Conservation (phyloP, 768 basidiomycete genomes). For the Leccinum rimulosum region DNA sequence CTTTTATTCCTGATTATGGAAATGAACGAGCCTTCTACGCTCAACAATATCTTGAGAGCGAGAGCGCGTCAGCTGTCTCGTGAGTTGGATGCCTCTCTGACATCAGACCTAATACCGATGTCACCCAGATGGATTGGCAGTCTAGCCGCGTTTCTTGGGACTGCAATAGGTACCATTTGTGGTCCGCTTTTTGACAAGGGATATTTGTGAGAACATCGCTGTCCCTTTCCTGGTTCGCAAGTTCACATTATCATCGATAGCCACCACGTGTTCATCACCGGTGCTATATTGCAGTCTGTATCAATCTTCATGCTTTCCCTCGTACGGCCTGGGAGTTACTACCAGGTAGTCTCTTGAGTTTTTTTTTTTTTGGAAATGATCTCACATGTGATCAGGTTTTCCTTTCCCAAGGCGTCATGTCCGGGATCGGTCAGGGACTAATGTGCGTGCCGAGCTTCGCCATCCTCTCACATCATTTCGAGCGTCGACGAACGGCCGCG, state of each 20-base stretch:
- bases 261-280: conserved; percentile 16
- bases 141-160: conserved; percentile 14
- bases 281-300: conserved; percentile 26
- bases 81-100: neutral
- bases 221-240: neutral
- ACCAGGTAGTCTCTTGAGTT: conserved; percentile 27
- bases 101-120: neutral
- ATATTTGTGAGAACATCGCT: conserved; percentile 24
- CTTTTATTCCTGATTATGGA: neutral
- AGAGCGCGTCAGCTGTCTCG: conserved; percentile 26
- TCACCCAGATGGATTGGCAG: conserved; percentile 28
- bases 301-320: conserved; percentile 40
- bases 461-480: conserved; percentile 46
- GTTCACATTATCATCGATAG: neutral
- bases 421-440: conserved; percentile 43
- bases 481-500: conserved; percentile 37
- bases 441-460: conserved; percentile 44
- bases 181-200: conserved; percentile 27
- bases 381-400: conserved; percentile 31
- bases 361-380: neutral
- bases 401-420: conserved; percentile 42
- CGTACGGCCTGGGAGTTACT: conserved; percentile 33
- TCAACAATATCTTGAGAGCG: conserved; percentile 17
- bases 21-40: conserved; percentile 21
- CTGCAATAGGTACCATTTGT: conserved; percentile 23